These are phyloP conservation scores for Colletotrichum echinochloae DNA, from an alignment of 2,329 filamentous ascomycete genomes.

Conservation along the genomic window DNA sequence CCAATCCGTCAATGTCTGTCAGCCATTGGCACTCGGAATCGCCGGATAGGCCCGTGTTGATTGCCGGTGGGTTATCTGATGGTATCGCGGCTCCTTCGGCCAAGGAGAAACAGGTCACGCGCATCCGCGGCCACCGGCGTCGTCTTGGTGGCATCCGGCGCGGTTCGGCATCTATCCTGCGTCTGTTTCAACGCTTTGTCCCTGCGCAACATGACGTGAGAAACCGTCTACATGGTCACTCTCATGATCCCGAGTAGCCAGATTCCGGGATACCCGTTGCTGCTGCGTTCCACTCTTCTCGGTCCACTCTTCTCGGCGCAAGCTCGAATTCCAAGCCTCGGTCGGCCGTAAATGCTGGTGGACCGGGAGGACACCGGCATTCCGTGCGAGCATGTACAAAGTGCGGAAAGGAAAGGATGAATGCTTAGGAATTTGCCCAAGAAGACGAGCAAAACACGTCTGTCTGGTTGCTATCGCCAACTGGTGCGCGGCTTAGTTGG, in stretches of 20 bases:
- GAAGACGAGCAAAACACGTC: too few species aligned
- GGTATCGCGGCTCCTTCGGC: slow-evolving; percentile 28
- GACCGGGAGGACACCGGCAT: neutral
- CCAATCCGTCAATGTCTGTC: neutral
- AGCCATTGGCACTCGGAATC: slow-evolving; percentile 4
- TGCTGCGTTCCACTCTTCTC: too few species aligned
- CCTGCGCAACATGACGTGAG: slow-evolving; percentile 16
- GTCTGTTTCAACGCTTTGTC: slow-evolving; percentile 35
- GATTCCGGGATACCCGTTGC: neutral
- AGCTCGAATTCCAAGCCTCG: neutral
- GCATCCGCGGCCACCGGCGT: slow-evolving; percentile 27
- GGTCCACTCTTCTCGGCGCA: too few species aligned
- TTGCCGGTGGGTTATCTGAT: slow-evolving; percentile 11
- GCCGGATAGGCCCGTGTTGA: neutral
- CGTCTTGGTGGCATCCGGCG: neutral
- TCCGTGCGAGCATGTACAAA: neutral
- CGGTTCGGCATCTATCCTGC: slow-evolving; percentile 12
- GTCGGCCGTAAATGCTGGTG: neutral
- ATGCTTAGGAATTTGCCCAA: neutral
- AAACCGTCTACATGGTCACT: neutral
- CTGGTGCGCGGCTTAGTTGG: neutral
- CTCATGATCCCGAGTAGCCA: neutral
- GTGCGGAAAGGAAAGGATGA: neutral
- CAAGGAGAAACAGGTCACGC: neutral
- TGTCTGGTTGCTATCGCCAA: neutral